Percentiles rank a stretch among this genome's conserved stretches.
Evolutionary conservation across 257 asterid genomes (phyloP).

Genomic region (Eustoma russellianum): DNA sequence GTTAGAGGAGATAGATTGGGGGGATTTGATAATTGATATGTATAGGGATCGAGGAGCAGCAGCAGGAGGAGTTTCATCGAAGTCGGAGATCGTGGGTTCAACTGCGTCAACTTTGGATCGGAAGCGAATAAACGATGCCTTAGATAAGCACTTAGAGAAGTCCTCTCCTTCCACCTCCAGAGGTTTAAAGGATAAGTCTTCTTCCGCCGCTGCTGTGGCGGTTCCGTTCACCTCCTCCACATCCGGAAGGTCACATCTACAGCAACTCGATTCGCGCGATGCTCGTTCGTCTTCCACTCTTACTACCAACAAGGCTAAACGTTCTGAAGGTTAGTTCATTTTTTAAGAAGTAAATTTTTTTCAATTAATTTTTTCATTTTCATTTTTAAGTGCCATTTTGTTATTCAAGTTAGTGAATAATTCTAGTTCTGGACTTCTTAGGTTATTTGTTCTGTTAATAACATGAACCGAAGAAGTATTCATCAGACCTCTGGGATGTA

Average conservation of each 20-base stretch:
- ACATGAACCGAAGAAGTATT: too few species aligned
- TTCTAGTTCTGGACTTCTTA: too few species aligned
- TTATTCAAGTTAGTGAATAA: too few species aligned
- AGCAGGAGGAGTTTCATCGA: slow-evolving; percentile 47
- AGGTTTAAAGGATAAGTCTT: slow-evolving; percentile 45
- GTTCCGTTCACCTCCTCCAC: slow-evolving; percentile 50
- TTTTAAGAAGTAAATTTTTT: neutral
- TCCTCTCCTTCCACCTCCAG: slow-evolving; percentile 81
- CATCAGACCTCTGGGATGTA: too few species aligned
- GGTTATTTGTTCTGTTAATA: too few species aligned
- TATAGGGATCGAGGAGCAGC: slow-evolving; percentile 73
- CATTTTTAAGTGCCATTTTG: too few species aligned
- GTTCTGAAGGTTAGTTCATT: slow-evolving; percentile 50
- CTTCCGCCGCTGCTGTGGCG: slow-evolving; percentile 21
- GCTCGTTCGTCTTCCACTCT: slow-evolving; percentile 38
- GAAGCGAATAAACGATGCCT: slow-evolving; percentile 87
- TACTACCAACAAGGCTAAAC: slow-evolving; percentile 47
- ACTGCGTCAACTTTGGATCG: slow-evolving; percentile 59
- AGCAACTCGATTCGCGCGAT: slow-evolving; percentile 47
- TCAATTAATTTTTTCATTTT: neutral
- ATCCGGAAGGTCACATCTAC: slow-evolving; percentile 35
- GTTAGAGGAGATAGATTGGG: neutral
- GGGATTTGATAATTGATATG: slow-evolving; percentile 26
- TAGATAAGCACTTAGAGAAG: slow-evolving; percentile 91
- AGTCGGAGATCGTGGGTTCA: slow-evolving; percentile 55